These are phyloP conservation scores for Cercospora brassicicola DNA, from an alignment of 2,329 filamentous ascomycete species.

Conservation along the genomic window DNA sequence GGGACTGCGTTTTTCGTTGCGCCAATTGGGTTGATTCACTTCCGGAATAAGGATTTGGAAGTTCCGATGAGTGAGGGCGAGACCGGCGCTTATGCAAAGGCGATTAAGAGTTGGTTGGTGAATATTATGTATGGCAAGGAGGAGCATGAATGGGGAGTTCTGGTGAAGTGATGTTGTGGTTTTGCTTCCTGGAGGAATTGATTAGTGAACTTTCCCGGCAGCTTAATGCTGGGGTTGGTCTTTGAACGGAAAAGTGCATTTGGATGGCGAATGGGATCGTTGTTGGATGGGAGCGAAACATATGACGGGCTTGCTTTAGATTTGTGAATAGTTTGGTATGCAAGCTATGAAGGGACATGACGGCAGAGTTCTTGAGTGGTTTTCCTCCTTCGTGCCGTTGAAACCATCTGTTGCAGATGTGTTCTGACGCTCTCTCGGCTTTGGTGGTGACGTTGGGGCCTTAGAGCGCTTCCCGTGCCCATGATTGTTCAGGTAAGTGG, in stretches of 20 bases:
- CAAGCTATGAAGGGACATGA: too few relatives aligned
- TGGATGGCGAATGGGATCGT: background rate
- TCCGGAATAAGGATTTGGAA: conserved; percentile 46
- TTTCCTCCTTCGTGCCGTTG: too few relatives aligned
- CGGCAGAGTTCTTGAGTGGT: too few relatives aligned
- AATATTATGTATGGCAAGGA: conserved; percentile 53
- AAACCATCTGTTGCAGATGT: too few relatives aligned
- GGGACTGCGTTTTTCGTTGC: conserved; percentile 70
- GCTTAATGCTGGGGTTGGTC: background rate
- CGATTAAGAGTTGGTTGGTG: conserved; percentile 49
- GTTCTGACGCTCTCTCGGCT: too few relatives aligned
- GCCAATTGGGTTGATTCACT: conserved; percentile 49
- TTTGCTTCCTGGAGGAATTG: too few relatives aligned
- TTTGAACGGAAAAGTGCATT: background rate
- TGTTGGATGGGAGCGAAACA: background rate
- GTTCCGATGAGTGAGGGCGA: conserved; percentile 46
- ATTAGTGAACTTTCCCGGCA: background rate
- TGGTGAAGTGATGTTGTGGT: background rate
- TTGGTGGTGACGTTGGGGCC: too few relatives aligned
- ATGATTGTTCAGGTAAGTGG: too few relatives aligned
- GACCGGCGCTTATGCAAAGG: conserved; percentile 45
- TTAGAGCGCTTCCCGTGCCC: too few relatives aligned
- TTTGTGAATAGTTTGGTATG: too few relatives aligned
- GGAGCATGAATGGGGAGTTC: conserved; percentile 49
- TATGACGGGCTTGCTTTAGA: too few relatives aligned